Evolutionary conservation across 257 asterid genomes (phyloP).

Genomic region (Solanum pinnatisectum): DNA sequence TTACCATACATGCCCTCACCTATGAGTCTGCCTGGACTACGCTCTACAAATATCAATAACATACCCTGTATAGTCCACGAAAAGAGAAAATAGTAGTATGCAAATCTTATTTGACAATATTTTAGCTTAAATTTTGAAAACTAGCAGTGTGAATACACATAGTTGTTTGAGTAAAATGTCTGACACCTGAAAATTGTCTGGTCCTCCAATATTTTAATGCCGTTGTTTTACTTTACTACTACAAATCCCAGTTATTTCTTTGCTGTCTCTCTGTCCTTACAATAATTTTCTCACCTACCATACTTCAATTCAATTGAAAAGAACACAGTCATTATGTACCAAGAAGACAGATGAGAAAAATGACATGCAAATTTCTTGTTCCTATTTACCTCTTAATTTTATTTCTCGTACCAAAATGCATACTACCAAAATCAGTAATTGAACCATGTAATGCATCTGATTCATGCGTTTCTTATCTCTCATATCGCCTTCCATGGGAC

Average conservation of each 20-base stretch:
- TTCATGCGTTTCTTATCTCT: conserved; percentile 4
- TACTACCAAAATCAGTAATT: background rate
- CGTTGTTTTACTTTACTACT: background rate
- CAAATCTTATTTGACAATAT: background rate
- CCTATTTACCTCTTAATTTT: background rate
- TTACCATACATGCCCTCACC: background rate
- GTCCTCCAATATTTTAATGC: background rate
- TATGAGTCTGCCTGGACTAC: background rate
- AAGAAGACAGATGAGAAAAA: background rate
- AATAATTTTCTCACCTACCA: background rate
- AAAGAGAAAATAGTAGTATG: background rate
- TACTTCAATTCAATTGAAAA: background rate
- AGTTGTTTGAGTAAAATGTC: background rate
- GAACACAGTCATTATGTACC: background rate
- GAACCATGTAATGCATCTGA: conserved; percentile 12
- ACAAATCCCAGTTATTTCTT: background rate
- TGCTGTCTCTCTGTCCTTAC: background rate
- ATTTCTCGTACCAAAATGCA: background rate
- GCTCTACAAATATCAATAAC: background rate
- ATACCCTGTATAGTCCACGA: too few species aligned
- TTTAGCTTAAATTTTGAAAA: background rate
- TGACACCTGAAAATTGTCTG: background rate
- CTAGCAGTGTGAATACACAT: background rate
- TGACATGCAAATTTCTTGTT: background rate
- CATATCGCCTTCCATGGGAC: conserved; percentile 1